These are phyloP conservation scores for Zymoseptoria pseudotritici DNA, from an alignment of 2,329 filamentous ascomycete species.

Conservation along the genomic window DNA sequence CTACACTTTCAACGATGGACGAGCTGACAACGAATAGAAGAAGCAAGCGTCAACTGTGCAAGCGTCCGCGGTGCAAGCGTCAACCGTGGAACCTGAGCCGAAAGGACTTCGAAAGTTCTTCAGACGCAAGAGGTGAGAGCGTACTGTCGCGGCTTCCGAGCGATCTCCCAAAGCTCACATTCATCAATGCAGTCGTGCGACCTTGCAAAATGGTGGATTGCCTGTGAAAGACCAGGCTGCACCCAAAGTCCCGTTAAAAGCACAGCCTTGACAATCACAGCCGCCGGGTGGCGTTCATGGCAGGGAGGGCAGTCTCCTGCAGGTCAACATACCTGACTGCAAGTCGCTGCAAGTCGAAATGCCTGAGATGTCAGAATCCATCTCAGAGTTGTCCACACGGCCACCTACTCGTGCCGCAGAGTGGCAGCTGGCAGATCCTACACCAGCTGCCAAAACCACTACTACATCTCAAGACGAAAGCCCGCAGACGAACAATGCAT, in stretches of 20 bases:
- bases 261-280: constrained; percentile 22
- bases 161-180: background rate
- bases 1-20: background rate
- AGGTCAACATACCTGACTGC: constrained; percentile 1
- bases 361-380: constrained; percentile 3
- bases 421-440: background rate
- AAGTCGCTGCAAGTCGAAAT: constrained; percentile 1
- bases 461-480: constrained; percentile 8
- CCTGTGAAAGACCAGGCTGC: background rate
- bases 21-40: constrained; percentile 9
- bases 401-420: constrained; percentile 13
- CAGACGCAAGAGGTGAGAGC: constrained; percentile 23
- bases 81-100: constrained; percentile 16
- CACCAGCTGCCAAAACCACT: background rate
- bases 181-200: background rate
- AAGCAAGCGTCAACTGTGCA: constrained; percentile 6
- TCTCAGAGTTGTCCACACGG: constrained; percentile 15
- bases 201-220: background rate
- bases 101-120: constrained; percentile 27
- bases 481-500: constrained; percentile 7
- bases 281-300: constrained; percentile 20
- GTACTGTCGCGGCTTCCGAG: background rate
- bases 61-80: background rate
- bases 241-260: background rate
- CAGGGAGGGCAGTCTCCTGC: constrained; percentile 3